phyloP scores from a whole-genome alignment of 176 grass and related monocot genomes.

The Cenchrus americanus region DNA sequence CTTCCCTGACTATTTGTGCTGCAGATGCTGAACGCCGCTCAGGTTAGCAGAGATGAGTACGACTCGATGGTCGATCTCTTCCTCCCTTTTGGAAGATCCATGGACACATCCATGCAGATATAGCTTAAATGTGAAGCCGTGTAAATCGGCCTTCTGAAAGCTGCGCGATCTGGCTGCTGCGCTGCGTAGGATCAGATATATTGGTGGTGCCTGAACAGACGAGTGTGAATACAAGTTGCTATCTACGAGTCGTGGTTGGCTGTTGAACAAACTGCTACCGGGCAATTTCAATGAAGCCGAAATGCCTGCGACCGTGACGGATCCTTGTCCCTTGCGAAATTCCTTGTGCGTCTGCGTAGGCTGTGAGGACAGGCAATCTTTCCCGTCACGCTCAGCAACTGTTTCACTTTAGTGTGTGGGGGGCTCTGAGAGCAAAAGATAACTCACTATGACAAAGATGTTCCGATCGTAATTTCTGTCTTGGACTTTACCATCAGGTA shows the following conservation, averaged over 20 bases:
- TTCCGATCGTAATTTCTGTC: neutral
- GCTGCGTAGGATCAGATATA: neutral
- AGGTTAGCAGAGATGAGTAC: constrained; percentile 64
- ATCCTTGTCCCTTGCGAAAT: constrained; percentile 1
- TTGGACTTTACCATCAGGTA: neutral
- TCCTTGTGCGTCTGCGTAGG: neutral
- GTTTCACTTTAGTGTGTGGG: neutral
- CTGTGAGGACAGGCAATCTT: neutral
- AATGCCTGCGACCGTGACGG: neutral
- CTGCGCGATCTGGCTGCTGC: neutral
- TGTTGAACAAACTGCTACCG: constrained; percentile 4
- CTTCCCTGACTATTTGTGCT: neutral
- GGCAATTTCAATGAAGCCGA: neutral
- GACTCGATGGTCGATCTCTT: constrained; percentile 60
- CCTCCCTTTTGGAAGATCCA: constrained; percentile 64
- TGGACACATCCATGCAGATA: neutral
- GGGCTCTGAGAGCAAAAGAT: constrained; percentile 29
- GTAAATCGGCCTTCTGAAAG: neutral
- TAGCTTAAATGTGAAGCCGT: neutral
- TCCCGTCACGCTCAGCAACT: neutral
- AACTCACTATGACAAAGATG: constrained; percentile 10
- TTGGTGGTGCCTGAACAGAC: neutral
- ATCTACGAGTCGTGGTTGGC: neutral
- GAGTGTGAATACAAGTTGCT: neutral
- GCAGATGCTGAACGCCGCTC: constrained; percentile 66